phyloP scores from a whole-genome alignment of 768 basidiomycete genomes.

The Auriscalpium vulgare region DNA sequence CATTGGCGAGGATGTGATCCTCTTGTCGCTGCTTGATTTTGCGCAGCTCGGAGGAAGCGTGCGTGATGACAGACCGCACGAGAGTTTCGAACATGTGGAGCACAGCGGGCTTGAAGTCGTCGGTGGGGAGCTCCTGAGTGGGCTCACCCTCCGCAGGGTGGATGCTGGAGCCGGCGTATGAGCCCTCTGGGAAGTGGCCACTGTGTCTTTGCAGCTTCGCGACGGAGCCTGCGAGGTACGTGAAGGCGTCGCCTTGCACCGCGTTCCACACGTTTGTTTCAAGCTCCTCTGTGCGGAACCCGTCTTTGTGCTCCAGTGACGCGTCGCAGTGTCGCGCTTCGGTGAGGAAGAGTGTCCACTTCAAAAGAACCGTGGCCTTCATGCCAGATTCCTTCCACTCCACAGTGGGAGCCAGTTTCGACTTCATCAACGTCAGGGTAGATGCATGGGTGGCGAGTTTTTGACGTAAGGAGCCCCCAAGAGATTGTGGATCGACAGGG shows the following conservation, averaged over 20 bases:
- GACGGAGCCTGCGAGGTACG: constrained; percentile 56
- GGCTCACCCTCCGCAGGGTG: constrained; percentile 28
- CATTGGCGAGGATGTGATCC: constrained; percentile 64
- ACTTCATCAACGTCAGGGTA: constrained; percentile 51
- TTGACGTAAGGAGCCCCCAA: constrained; percentile 38
- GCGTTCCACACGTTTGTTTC: constrained; percentile 79
- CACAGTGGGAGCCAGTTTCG: constrained; percentile 39
- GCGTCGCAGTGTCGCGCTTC: constrained; percentile 65
- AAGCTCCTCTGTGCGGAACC: constrained; percentile 69
- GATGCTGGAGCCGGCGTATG: constrained; percentile 19
- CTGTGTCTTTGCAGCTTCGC: constrained; percentile 44
- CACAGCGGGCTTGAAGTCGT: constrained; percentile 47
- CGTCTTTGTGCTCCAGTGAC: constrained; percentile 52
- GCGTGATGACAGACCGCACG: constrained; percentile 61
- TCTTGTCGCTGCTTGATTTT: constrained; percentile 90
- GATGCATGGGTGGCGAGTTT: constrained; percentile 37
- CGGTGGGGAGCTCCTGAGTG: constrained; percentile 30
- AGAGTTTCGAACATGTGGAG: constrained; percentile 64
- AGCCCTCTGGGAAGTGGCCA: constrained; percentile 21
- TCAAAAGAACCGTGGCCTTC: constrained; percentile 67
- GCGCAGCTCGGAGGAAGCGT: constrained; percentile 72
- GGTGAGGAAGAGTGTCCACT: constrained; percentile 83
- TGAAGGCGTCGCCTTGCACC: constrained; percentile 76
- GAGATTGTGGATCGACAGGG: constrained; percentile 45
- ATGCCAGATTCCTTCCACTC: constrained; percentile 66